Evolutionary conservation across 2,329 filamentous ascomycete genomes (phyloP).

Genomic region (Claviceps humidiphila): DNA sequence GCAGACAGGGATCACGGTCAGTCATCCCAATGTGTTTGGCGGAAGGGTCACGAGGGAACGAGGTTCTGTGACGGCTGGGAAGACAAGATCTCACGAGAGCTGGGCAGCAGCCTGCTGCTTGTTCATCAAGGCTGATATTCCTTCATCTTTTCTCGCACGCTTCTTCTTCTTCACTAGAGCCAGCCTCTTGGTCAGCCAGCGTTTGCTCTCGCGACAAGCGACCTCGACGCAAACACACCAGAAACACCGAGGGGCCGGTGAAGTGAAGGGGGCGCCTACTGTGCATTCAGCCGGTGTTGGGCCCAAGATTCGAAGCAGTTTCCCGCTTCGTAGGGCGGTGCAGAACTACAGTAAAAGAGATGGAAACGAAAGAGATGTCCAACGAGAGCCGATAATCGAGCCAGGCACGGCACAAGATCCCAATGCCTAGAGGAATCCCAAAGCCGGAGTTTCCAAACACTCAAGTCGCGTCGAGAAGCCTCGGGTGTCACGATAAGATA

Average conservation of each 20-base stretch:
- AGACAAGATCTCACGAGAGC: slow-evolving; percentile 31
- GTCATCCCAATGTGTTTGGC: slow-evolving; percentile 6
- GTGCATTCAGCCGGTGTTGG: slow-evolving; percentile 23
- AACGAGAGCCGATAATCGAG: neutral
- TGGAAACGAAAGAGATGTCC: neutral
- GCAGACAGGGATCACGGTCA: slow-evolving; percentile 13
- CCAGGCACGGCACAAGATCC: too few species aligned
- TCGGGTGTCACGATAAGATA: slow-evolving; percentile 1
- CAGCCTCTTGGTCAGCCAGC: neutral
- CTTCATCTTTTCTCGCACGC: slow-evolving; percentile 40
- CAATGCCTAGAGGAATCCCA: too few species aligned
- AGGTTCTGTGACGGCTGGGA: slow-evolving; percentile 4
- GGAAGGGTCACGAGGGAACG: slow-evolving; percentile 8
- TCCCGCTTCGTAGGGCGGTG: slow-evolving; percentile 16
- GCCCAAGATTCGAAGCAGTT: slow-evolving; percentile 17
- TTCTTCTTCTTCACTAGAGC: slow-evolving; percentile 36
- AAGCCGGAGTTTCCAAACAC: neutral
- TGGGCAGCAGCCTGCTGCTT: slow-evolving; percentile 39
- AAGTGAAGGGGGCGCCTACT: slow-evolving; percentile 13
- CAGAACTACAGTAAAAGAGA: slow-evolving; percentile 4
- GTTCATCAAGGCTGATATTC: slow-evolving; percentile 39
- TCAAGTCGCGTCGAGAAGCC: slow-evolving; percentile 3
- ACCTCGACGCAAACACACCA: neutral
- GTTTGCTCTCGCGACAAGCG: neutral
- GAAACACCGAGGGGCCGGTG: neutral